A percentile compares a stretch with the other conserved stretches of the same genome.
phyloP scores from a whole-genome alignment of 2,329 filamentous ascomycete species.

The Diaporthe longicolla region DNA sequence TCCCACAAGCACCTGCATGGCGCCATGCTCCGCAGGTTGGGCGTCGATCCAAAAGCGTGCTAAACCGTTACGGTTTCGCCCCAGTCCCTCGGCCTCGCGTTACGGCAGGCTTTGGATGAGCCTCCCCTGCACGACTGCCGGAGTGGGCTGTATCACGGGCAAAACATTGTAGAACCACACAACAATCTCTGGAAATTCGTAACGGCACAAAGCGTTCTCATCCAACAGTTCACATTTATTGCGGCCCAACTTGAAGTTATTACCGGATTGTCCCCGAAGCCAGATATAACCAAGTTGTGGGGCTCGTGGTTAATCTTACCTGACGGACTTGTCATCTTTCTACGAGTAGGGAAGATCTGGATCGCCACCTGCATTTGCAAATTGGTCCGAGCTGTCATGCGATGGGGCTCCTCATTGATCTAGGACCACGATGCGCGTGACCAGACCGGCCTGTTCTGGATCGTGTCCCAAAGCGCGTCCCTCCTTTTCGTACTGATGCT shows the following conservation, averaged over 20 bases:
- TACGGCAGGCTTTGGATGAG: not conserved
- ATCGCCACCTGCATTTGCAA: conserved; percentile 13
- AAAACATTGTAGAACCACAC: not conserved
- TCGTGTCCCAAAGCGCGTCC: not conserved
- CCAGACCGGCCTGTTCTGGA: not conserved
- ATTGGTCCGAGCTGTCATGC: conserved; percentile 20
- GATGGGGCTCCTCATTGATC: not conserved
- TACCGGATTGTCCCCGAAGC: conserved; percentile 17
- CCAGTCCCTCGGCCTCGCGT: conserved; percentile 9
- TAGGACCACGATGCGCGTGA: not conserved
- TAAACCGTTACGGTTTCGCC: conserved; percentile 9
- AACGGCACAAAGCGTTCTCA: not conserved
- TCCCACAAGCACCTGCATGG: conserved; percentile 18
- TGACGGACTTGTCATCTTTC: not conserved
- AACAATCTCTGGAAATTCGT: not conserved
- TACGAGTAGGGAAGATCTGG: conserved; percentile 18
- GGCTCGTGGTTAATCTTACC: conserved; percentile 19
- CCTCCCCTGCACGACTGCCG: not conserved
- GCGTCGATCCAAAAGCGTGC: conserved; percentile 15
- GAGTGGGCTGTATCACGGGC: not conserved
- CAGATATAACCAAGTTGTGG: not conserved
- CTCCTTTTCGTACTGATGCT: not conserved
- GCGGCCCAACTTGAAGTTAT: not conserved
- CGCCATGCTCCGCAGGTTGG: conserved; percentile 29
- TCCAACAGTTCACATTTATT: not conserved